Evolutionary conservation across 75 land plant genomes (phyloP).

Genomic region (Selaginella tamariscina): DNA sequence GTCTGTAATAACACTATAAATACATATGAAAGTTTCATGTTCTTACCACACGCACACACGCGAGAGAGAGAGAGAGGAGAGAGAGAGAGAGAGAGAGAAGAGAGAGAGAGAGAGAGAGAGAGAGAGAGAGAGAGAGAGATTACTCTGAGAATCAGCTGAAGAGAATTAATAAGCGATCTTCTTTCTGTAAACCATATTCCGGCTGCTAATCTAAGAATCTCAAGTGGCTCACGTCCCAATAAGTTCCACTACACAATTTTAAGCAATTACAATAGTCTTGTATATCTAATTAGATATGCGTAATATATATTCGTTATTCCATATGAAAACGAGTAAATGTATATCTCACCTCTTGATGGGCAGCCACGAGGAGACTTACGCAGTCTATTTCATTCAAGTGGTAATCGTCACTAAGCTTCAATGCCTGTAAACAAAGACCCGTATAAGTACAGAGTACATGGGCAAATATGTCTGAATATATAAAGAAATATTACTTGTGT

Average conservation of each 20-base stretch:
- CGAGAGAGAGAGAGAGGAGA: not conserved
- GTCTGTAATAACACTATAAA: constrained; percentile 38
- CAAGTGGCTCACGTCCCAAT: constrained; percentile 71
- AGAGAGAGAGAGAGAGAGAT: not conserved
- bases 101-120: not conserved
- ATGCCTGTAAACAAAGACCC: constrained; percentile 47
- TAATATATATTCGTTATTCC: not conserved
- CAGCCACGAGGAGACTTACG: constrained; percentile 62
- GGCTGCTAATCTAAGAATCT: constrained; percentile 66
- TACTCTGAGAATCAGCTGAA: constrained; percentile 74
- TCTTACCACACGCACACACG: not conserved
- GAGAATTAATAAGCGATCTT: constrained; percentile 61
- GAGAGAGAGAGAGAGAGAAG: not conserved
- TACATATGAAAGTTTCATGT: not conserved
- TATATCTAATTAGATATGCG: not conserved
- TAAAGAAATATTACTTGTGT: not conserved
- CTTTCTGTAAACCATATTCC: constrained; percentile 97
- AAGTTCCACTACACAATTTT: constrained; percentile 69
- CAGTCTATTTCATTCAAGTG: constrained; percentile 89
- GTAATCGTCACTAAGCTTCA: constrained; percentile 87
- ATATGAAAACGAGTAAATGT: not conserved
- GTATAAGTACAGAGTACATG: too few relatives aligned
- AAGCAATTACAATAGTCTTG: too few relatives aligned
- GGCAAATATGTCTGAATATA: not conserved
- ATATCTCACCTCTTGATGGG: constrained; percentile 81